Percentiles rank a stretch among this genome's conserved stretches.
Evolutionary conservation across 352 stramenopile genomes (phyloP).

Genomic region (Halophytophthora batemanensis): DNA sequence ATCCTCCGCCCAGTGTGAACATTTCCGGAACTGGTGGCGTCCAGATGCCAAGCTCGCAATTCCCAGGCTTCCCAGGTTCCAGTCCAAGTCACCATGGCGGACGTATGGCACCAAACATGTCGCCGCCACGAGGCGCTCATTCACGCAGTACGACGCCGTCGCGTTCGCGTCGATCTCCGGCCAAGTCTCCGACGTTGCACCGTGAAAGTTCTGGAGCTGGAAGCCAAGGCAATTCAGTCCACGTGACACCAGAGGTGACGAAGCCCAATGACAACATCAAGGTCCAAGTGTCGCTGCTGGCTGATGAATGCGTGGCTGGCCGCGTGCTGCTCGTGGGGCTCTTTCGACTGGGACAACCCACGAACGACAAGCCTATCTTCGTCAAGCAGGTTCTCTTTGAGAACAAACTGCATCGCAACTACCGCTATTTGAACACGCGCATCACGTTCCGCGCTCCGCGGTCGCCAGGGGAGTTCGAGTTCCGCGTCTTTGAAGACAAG

Average conservation of each 20-base stretch:
- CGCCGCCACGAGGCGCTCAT: slow-evolving; percentile 13
- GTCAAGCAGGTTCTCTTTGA: slow-evolving; percentile 83
- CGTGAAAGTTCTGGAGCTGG: slow-evolving; percentile 27
- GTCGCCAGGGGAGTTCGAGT: slow-evolving; percentile 82
- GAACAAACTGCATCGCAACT: slow-evolving; percentile 66
- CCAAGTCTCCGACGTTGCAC: slow-evolving; percentile 34
- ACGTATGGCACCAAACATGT: slow-evolving; percentile 16
- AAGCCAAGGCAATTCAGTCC: slow-evolving; percentile 27
- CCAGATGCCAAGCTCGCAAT: neutral
- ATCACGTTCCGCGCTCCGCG: slow-evolving; percentile 78
- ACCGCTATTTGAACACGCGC: slow-evolving; percentile 62
- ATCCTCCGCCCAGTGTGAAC: slow-evolving; percentile 10
- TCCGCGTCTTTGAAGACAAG: slow-evolving; percentile 77
- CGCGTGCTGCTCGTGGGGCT: slow-evolving; percentile 74
- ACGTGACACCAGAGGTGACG: slow-evolving; percentile 57
- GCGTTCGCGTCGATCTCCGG: slow-evolving; percentile 32
- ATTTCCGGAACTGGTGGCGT: slow-evolving; percentile 3
- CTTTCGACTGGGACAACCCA: slow-evolving; percentile 68
- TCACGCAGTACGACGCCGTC: slow-evolving; percentile 28
- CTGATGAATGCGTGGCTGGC: slow-evolving; percentile 51
- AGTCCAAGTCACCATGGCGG: slow-evolving; percentile 7
- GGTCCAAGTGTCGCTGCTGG: slow-evolving; percentile 60
- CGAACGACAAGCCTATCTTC: slow-evolving; percentile 82
- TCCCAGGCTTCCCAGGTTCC: slow-evolving; percentile 17
- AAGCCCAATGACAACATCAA: slow-evolving; percentile 81